A percentile compares a stretch with the other conserved stretches of the same genome.
Evolutionary conservation across 2,329 filamentous ascomycete genomes (phyloP).

Genomic region (Alternaria atra): DNA sequence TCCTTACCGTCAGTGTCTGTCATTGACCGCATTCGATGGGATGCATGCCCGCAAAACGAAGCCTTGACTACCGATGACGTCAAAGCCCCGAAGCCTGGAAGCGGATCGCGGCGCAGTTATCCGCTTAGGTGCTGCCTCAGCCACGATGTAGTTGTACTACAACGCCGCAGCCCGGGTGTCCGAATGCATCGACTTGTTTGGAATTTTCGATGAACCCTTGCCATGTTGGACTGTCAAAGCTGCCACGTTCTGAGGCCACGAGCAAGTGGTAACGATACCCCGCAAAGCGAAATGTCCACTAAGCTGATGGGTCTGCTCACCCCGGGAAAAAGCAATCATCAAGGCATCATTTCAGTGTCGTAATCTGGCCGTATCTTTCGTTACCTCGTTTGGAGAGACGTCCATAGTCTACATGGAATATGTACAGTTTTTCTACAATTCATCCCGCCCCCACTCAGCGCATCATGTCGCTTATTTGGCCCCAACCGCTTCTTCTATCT

Average conservation of each 20-base stretch:
- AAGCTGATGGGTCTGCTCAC: background rate
- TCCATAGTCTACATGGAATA: conserved; percentile 11
- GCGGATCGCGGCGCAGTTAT: conserved; percentile 9
- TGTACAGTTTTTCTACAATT: conserved; percentile 14
- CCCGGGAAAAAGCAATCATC: background rate
- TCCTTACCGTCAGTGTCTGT: conserved; percentile 27
- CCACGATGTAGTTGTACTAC: conserved; percentile 18
- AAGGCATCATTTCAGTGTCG: background rate
- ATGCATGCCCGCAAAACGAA: conserved; percentile 17
- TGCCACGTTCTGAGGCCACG: background rate
- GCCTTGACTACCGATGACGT: conserved; percentile 30
- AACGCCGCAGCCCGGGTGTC: background rate
- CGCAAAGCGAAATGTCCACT: background rate
- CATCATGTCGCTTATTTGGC: conserved; percentile 24
- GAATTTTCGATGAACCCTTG: background rate
- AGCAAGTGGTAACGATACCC: conserved; percentile 1
- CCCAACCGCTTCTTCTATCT: conserved; percentile 62
- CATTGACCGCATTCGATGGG: conserved; percentile 23
- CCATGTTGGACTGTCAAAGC: conserved; percentile 2
- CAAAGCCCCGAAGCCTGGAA: conserved; percentile 14
- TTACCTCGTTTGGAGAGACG: conserved; percentile 1
- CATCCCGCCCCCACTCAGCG: background rate
- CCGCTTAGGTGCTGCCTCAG: conserved; percentile 17
- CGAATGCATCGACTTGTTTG: background rate
- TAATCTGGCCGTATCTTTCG: conserved; percentile 5